phyloP scores from a whole-genome alignment of 75 land plant genomes.

The Pinus albicaulis region DNA sequence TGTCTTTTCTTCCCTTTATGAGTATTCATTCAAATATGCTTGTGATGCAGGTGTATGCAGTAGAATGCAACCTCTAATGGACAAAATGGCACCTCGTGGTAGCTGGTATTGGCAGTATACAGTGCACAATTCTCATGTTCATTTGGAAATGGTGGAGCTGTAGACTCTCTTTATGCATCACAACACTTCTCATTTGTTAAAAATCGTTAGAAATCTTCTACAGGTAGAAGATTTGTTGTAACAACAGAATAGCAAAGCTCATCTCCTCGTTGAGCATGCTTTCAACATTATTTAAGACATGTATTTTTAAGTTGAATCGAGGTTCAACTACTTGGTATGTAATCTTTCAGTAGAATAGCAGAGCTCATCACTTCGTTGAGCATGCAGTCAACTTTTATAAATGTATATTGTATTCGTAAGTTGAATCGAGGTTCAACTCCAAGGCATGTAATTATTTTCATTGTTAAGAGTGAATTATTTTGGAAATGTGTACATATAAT shows the following conservation, averaged over 20 bases:
- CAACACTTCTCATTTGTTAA: not conserved
- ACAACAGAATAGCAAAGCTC: not conserved
- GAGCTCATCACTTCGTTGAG: not conserved
- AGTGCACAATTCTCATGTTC: conserved; percentile 24
- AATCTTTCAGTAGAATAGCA: too few species aligned
- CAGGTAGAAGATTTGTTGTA: not conserved
- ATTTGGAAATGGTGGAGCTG: conserved; percentile 42
- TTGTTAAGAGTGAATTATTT: not conserved
- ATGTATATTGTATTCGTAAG: not conserved
- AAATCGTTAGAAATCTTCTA: not conserved
- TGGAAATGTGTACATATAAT: not conserved
- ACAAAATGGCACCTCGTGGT: conserved; percentile 43
- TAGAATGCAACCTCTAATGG: conserved; percentile 31
- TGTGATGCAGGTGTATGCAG: conserved; percentile 15
- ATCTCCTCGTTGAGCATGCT: not conserved
- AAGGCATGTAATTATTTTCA: not conserved
- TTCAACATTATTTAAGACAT: not conserved
- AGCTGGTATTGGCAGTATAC: conserved; percentile 70
- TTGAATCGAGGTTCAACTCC: not conserved
- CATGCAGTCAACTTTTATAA: not conserved
- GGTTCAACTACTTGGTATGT: not conserved
- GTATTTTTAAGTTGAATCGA: not conserved
- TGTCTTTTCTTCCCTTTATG: not conserved
- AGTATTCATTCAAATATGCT: not conserved
- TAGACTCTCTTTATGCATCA: not conserved